Base-by-base conservation (phyloP, 2,329 filamentous ascomycete species). In the Thermoascus crustaceus region DNA sequence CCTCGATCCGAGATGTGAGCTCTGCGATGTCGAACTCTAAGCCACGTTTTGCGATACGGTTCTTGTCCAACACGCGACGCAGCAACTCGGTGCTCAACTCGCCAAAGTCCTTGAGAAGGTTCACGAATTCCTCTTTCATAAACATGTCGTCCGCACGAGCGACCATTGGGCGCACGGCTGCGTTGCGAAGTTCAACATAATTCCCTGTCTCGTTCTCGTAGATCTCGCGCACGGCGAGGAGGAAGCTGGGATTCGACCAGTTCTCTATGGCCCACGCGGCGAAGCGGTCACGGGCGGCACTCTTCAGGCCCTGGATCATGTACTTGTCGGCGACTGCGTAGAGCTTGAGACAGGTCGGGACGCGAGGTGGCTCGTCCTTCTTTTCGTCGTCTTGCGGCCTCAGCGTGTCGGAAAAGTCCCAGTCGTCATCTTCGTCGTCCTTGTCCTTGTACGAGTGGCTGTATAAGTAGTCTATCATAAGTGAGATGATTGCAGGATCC, bases 261-360 rank as follows among this genome's bases (percentile, higher is more conserved):
- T 43, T 39, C n/a, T 30, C 21, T 8, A 23, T 21, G 7, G 29
- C 35, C 41, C 41, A 43, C 13, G 31, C 26, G 10, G 35, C 23
- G 33, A 43, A 43, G 10, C 39, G 30, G 8, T 25, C 30, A 8
- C 30, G 38, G 5, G 41, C 41, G 7, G 38, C 22, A 6, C 39
- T 32, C 22, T 41, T 41, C 1, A 43, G 41, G 5, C 38, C 33
- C 7, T 18, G 19, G 6, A 43, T 38, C 5, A 41, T 32, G 13
- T 38, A 43, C 35, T 43, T 43, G 29, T 43, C 41, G 13, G 41
- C 41, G 5, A 43, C 39, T 14, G 41, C 39, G 32, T 41, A 43
- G 14, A 43, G 38, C 19, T 35, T 21, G 18, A 43, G 24, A 13
- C 31, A 43, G 8, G 34, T 31, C 3, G 40, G 40, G 4, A 10